phyloP scores from a whole-genome alignment of 176 grass and related monocot genomes.

The Dendrocalamus sinicus region DNA sequence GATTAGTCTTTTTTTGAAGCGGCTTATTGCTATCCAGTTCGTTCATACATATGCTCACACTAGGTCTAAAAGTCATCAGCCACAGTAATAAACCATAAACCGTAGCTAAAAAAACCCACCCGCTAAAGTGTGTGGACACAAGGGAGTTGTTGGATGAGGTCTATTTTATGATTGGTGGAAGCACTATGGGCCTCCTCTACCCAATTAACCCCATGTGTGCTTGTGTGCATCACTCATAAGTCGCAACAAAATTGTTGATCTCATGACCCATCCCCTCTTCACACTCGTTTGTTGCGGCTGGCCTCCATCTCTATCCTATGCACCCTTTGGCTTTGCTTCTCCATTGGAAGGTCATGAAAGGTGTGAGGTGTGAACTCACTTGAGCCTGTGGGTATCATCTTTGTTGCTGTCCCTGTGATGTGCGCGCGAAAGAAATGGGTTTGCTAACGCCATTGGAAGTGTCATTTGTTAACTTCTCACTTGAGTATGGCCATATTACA shows the following conservation, averaged over 20 bases:
- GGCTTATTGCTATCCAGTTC: too few relatives aligned
- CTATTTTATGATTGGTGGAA: constrained; percentile 71
- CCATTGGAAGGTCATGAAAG: constrained; percentile 24
- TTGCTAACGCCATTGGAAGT: background rate
- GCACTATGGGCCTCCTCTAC: constrained; percentile 43
- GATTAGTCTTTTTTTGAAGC: too few relatives aligned
- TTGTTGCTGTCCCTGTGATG: constrained; percentile 25
- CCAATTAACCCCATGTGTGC: constrained; percentile 13
- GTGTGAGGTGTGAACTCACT: background rate
- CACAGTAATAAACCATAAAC: too few relatives aligned
- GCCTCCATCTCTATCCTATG: constrained; percentile 9
- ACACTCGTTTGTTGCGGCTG: constrained; percentile 22
- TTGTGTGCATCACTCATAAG: constrained; percentile 18
- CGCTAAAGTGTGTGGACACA: background rate
- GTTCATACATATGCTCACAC: too few relatives aligned
- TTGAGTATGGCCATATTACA: background rate
- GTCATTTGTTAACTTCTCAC: background rate
- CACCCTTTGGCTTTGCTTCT: constrained; percentile 32
- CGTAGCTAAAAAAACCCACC: too few relatives aligned
- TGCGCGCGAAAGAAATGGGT: background rate
- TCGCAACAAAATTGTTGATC: constrained; percentile 46
- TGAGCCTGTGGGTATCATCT: constrained; percentile 1
- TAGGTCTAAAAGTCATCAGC: too few relatives aligned
- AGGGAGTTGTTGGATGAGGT: constrained; percentile 47
- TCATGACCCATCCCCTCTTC: constrained; percentile 33